Conservation (phyloP, 2,329 filamentous ascomycete species). For the Sarocladium kiliense region DNA sequence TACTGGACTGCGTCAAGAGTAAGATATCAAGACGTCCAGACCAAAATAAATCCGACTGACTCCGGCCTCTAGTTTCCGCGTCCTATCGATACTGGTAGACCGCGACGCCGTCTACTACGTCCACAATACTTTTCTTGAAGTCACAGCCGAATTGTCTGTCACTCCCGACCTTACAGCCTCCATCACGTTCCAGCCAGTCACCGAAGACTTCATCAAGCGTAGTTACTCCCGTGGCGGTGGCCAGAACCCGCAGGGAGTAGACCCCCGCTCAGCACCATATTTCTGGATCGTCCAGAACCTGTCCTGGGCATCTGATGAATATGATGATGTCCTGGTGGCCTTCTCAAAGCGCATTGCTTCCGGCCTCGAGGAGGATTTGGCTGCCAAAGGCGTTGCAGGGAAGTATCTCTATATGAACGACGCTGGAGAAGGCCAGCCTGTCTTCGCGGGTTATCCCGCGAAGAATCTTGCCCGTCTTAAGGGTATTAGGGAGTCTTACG, state of each 20-base stretch:
- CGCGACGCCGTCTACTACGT: conserved; percentile 12
- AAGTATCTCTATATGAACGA: conserved; percentile 11
- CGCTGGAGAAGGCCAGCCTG: conserved; percentile 8
- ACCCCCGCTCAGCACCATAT: conserved; percentile 12
- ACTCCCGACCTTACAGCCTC: conserved; percentile 12
- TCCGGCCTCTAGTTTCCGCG: conserved; percentile 11
- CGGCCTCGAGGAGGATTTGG: conserved; percentile 10
- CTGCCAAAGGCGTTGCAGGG: conserved; percentile 10
- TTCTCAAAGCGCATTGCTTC: conserved; percentile 9
- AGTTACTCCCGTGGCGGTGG: conserved; percentile 11
- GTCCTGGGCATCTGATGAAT: conserved; percentile 12
- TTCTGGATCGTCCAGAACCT: conserved; percentile 16
- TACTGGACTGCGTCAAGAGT: conserved; percentile 14
- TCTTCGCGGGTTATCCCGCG: conserved; percentile 14
- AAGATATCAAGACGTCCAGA: not conserved
- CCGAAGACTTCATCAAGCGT: conserved; percentile 12
- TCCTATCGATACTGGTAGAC: conserved; percentile 13
- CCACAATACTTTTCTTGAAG: conserved; percentile 11
- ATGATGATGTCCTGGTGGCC: conserved; percentile 6
- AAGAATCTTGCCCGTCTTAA: conserved; percentile 11
- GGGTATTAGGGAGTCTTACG: conserved; percentile 12
- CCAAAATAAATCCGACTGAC: conserved; percentile 5
- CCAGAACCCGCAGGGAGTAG: conserved; percentile 14
- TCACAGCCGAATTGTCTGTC: conserved; percentile 8
- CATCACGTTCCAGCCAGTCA: conserved; percentile 15